phyloP scores from a whole-genome alignment of 202 grass and related monocot species.

The Carex sylvatica region DNA sequence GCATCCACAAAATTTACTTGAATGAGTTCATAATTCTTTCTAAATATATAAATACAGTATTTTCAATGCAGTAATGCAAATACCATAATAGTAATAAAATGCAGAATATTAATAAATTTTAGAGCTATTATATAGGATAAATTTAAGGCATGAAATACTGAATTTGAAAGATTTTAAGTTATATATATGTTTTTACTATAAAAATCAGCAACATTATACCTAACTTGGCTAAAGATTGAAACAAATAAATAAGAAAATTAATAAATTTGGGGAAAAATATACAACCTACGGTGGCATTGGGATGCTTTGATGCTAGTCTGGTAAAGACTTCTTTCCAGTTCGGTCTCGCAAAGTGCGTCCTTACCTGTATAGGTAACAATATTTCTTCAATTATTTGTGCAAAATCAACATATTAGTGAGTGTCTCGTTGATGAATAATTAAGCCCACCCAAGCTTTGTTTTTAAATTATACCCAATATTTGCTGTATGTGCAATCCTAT shows the following conservation, averaged over 20 bases:
- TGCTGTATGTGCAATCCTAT: neutral
- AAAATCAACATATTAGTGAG: neutral
- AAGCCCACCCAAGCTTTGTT: neutral
- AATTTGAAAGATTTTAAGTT: neutral
- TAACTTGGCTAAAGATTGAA: neutral
- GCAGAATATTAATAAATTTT: neutral
- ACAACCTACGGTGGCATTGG: conserved; percentile 83
- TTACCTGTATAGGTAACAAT: conserved; percentile 48
- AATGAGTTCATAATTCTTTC: conserved; percentile 13
- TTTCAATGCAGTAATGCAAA: neutral
- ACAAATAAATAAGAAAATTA: neutral
- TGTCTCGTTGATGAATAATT: neutral
- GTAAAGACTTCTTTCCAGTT: conserved; percentile 98
- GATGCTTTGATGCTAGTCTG: conserved; percentile 78
- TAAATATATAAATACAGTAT: neutral
- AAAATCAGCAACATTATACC: neutral
- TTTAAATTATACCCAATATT: neutral
- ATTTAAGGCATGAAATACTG: neutral
- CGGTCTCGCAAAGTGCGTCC: conserved; percentile 96
- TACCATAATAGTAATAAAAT: neutral
- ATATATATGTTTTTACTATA: neutral
- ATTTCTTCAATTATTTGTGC: neutral
- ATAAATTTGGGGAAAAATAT: conserved; percentile 7
- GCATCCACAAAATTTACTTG: conserved; percentile 18
- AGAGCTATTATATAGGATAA: neutral